These are phyloP conservation scores for Annulohypoxylon bovei DNA, from an alignment of 495 filamentous ascomycete species.

Conservation along the genomic window DNA sequence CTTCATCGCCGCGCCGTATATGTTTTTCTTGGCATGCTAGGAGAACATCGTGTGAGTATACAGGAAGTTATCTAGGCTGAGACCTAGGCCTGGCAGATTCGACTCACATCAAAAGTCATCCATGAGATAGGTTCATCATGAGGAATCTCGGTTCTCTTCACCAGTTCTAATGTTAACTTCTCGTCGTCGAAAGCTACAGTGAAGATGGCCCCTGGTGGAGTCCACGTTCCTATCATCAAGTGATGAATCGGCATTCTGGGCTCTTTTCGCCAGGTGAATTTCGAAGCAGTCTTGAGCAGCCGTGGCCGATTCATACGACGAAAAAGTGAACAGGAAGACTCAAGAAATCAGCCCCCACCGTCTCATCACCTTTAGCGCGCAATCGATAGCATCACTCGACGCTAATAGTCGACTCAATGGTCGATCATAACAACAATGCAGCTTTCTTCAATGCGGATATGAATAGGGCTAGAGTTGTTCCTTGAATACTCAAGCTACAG, in stretches of 20 bases:
- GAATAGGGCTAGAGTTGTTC: slow-evolving; percentile 1
- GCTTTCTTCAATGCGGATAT: neutral
- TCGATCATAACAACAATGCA: neutral
- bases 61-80: neutral
- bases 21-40: slow-evolving; percentile 79
- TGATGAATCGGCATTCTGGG: slow-evolving; percentile 76
- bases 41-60: slow-evolving; percentile 41
- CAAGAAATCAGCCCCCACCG: slow-evolving; percentile 30
- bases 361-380: neutral
- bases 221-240: slow-evolving; percentile 87
- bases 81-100: neutral
- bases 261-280: neutral
- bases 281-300: slow-evolving; percentile 1
- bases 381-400: neutral
- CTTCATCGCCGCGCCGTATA: slow-evolving; percentile 90
- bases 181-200: slow-evolving; percentile 86
- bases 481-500: neutral
- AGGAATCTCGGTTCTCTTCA: slow-evolving; percentile 82
- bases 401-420: neutral
- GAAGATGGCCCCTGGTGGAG: slow-evolving; percentile 84
- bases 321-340: neutral
- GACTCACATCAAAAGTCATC: slow-evolving; percentile 84
- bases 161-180: slow-evolving; percentile 70
- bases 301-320: neutral
- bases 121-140: slow-evolving; percentile 86